Conservation (phyloP, 1,139 yeast genomes). For the Taphrina pruni region DNA sequence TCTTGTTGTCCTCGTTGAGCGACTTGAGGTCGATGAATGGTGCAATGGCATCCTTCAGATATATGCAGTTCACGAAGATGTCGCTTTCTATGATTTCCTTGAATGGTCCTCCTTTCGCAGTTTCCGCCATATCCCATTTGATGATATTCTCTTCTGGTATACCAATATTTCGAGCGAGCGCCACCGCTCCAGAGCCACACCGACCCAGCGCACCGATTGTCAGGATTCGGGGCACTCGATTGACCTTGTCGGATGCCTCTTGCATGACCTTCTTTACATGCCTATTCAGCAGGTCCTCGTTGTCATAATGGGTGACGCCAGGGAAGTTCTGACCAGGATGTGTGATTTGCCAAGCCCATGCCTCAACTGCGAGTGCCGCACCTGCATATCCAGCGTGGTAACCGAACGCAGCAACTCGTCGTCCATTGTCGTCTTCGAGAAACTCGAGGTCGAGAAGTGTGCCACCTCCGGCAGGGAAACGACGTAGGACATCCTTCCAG, state of each 20-base stretch:
- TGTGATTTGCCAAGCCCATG: slow-evolving; percentile 90
- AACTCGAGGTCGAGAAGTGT: slow-evolving; percentile 90
- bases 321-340: slow-evolving; percentile 68
- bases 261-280: slow-evolving; percentile 70
- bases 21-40: slow-evolving; percentile 69
- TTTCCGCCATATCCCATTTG: slow-evolving; percentile 97
- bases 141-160: slow-evolving; percentile 80
- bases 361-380: slow-evolving; percentile 92
- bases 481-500: slow-evolving; percentile 85
- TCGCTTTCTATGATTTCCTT: slow-evolving; percentile 85
- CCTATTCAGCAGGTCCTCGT: slow-evolving; percentile 72
- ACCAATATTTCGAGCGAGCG: slow-evolving; percentile 79
- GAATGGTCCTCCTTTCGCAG: slow-evolving; percentile 97
- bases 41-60: slow-evolving; percentile 88
- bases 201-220: slow-evolving; percentile 98
- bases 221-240: slow-evolving; percentile 51
- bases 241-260: slow-evolving; percentile 57
- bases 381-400: slow-evolving; percentile 99
- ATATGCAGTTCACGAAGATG: slow-evolving; percentile 92
- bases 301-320: slow-evolving; percentile 80
- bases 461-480: slow-evolving; percentile 93
- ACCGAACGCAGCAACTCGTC: slow-evolving; percentile 99
- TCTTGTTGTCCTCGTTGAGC: slow-evolving; percentile 67
- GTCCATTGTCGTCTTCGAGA: slow-evolving; percentile 88
- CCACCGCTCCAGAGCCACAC: slow-evolving; percentile 98